Conservation (phyloP, 192 early-diverging fungal genomes). For the Phycomyces nitens region DNA sequence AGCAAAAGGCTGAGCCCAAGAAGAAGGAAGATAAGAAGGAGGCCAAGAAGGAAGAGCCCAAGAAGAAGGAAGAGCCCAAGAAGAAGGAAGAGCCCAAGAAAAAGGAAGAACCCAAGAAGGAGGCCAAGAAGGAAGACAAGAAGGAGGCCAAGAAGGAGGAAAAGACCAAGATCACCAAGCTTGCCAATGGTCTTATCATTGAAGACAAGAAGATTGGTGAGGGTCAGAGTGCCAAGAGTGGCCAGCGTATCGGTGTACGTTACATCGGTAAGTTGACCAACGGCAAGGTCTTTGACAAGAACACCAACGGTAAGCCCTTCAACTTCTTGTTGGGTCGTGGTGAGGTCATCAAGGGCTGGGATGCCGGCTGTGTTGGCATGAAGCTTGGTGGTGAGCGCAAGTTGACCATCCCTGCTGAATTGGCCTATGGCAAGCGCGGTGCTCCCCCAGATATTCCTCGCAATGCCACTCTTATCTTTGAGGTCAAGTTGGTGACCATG, state of each 20-base stretch:
- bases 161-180: constrained; percentile 48
- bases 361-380: constrained; percentile 88
- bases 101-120: constrained; percentile 33
- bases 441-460: constrained; percentile 92
- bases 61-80: constrained; percentile 37
- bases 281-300: constrained; percentile 95
- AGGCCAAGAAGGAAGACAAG: constrained; percentile 41
- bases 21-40: constrained; percentile 22
- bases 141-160: constrained; percentile 44
- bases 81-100: constrained; percentile 35
- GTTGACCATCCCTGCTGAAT: constrained; percentile 81
- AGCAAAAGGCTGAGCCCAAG: constrained; percentile 4
- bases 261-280: constrained; percentile 91
- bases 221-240: constrained; percentile 43
- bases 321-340: constrained; percentile 80
- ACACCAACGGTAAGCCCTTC: constrained; percentile 88
- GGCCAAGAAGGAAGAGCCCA: constrained; percentile 28
- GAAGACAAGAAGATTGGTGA: constrained; percentile 65
- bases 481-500: constrained; percentile 26
- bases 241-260: constrained; percentile 70
- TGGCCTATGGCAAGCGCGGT: constrained; percentile 71
- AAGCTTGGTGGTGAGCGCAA: constrained; percentile 87
- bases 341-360: constrained; percentile 98
- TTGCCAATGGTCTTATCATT: constrained; percentile 76
- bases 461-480: constrained; percentile 85